Conservation (phyloP, 495 filamentous ascomycete species). For the Cercophora sp. region DNA sequence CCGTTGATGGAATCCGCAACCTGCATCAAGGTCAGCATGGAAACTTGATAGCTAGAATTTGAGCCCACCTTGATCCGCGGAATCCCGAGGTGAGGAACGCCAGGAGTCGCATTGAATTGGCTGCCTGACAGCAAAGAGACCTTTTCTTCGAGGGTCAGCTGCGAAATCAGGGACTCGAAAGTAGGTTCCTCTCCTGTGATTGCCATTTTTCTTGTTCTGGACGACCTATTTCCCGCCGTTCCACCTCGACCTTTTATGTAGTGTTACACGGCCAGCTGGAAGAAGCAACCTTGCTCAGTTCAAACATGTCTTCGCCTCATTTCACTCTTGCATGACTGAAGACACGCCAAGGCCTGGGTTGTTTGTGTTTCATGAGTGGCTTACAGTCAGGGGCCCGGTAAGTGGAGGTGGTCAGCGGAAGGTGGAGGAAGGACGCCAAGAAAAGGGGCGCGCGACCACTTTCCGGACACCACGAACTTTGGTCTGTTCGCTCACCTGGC, state of each 20-base stretch:
- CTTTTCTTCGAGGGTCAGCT: neutral
- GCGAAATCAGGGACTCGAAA: neutral
- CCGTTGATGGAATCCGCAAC: conserved; percentile 1
- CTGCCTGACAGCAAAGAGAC: neutral
- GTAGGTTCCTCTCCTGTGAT: neutral
- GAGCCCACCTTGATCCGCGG: neutral
- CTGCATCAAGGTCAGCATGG: neutral
- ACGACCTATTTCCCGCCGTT: too few relatives aligned
- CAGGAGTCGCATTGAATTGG: neutral
- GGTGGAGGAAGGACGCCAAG: neutral
- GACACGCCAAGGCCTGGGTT: neutral
- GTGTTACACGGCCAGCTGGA: too few relatives aligned
- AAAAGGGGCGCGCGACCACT: neutral
- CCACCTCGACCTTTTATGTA: too few relatives aligned
- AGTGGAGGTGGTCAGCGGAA: neutral
- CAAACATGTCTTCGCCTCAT: too few relatives aligned
- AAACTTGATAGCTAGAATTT: neutral
- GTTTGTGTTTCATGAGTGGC: neutral
- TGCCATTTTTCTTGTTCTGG: neutral
- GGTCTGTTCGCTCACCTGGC: too few relatives aligned
- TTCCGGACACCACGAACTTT: too few relatives aligned
- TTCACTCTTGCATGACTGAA: neutral
- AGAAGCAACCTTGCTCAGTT: too few relatives aligned
- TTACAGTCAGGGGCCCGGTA: neutral
- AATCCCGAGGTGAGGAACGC: neutral